Conservation (phyloP, 2,329 filamentous ascomycete genomes). For the Sporothrix phasma region DNA sequence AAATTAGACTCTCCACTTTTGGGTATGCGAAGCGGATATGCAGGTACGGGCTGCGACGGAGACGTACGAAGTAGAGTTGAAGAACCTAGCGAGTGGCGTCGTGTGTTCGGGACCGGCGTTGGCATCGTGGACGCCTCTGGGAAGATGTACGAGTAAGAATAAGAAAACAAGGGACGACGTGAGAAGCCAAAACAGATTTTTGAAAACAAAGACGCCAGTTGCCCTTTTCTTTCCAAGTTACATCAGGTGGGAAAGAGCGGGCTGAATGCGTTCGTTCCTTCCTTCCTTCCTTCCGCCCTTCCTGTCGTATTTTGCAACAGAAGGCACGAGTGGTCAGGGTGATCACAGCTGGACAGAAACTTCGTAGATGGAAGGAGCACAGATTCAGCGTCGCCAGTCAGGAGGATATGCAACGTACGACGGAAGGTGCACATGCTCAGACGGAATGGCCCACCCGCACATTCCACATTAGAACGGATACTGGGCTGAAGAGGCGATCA, state of each 20-base stretch:
- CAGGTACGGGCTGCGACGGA: conserved; percentile 10
- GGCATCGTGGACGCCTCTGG: neutral
- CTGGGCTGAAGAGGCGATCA: neutral
- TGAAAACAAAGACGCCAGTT: neutral
- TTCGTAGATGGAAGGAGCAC: neutral
- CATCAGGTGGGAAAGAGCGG: no score
- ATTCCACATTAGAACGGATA: neutral
- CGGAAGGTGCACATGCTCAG: neutral
- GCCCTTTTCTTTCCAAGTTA: neutral
- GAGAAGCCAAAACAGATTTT: no score
- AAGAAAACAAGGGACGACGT: neutral
- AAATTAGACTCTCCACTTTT: conserved; percentile 2
- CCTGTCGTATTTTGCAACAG: no score
- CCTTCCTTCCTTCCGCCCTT: no score
- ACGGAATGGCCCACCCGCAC: neutral
- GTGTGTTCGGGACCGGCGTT: conserved; percentile 1
- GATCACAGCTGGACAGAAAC: no score
- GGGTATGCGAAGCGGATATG: conserved; percentile 8
- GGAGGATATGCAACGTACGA: neutral
- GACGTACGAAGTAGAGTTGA: neutral
- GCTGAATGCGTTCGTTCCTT: no score
- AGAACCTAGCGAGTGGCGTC: neutral
- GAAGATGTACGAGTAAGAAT: neutral
- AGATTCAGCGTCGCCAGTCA: neutral
- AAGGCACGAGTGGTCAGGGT: no score